These are phyloP conservation scores for Termitomyces heimii DNA, from an alignment of 768 basidiomycete species.

Conservation along the genomic window DNA sequence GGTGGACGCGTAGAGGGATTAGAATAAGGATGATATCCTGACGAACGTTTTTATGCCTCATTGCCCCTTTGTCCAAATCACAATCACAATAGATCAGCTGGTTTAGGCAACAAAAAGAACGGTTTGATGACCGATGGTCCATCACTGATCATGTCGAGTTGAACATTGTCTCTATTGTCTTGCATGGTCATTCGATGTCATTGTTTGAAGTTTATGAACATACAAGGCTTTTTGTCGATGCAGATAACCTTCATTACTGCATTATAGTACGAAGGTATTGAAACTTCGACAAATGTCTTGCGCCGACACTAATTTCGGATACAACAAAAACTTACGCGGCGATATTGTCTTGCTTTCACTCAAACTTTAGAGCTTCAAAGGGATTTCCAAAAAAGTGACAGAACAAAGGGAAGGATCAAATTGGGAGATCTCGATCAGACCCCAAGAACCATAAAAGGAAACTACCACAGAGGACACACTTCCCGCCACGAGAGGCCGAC, in stretches of 20 bases:
- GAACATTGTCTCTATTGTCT: constrained; percentile 18
- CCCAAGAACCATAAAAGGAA: not conserved
- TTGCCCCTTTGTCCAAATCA: constrained; percentile 24
- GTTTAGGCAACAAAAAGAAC: constrained; percentile 27
- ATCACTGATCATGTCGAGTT: constrained; percentile 14
- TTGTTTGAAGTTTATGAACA: not conserved
- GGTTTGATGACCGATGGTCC: constrained; percentile 17
- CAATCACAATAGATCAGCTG: constrained; percentile 16
- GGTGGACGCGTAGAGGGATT: not conserved
- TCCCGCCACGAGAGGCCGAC: not conserved
- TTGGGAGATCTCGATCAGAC: constrained; percentile 8
- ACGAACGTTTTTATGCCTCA: constrained; percentile 19
- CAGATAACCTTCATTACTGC: not conserved
- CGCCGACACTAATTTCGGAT: not conserved
- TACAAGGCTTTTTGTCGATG: not conserved
- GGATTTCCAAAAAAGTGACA: constrained; percentile 6
- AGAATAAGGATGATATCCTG: not conserved
- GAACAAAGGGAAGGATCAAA: constrained; percentile 16
- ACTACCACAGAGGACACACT: not conserved
- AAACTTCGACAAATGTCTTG: not conserved
- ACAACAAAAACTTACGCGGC: not conserved
- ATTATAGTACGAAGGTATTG: not conserved
- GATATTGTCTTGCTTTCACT: not conserved
- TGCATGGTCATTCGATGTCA: not conserved
- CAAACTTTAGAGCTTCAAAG: constrained; percentile 15